These are phyloP conservation scores for Alternaria tenuissima DNA, from an alignment of 2,329 filamentous ascomycete species.

Conservation along the genomic window DNA sequence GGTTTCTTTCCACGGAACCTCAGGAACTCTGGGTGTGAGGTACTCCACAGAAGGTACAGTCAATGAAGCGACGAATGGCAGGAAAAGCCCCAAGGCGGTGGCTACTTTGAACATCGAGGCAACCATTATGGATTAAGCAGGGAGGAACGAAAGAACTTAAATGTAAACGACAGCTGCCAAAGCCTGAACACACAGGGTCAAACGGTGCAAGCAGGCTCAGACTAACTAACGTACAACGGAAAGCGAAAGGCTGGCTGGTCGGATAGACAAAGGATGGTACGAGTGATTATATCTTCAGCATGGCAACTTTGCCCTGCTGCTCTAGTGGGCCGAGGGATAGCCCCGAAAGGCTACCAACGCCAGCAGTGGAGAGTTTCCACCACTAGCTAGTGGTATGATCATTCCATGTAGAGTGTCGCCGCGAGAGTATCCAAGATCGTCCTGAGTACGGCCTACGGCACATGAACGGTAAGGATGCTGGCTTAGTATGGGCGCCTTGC, in stretches of 20 bases:
- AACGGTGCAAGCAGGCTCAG: slow-evolving; percentile 7
- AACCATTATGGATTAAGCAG: slow-evolving; percentile 19
- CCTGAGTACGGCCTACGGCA: slow-evolving; percentile 26
- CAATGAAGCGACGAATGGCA: slow-evolving; percentile 26
- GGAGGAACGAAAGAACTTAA: slow-evolving; percentile 16
- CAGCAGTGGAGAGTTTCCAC: slow-evolving; percentile 31
- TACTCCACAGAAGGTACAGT: slow-evolving; percentile 21
- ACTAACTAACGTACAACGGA: slow-evolving; percentile 15
- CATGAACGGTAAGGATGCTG: slow-evolving; percentile 18
- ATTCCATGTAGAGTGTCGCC: slow-evolving; percentile 19
- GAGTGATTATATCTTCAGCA: slow-evolving; percentile 25
- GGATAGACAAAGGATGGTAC: slow-evolving; percentile 25
- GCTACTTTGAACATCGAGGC: slow-evolving; percentile 6
- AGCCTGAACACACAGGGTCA: slow-evolving; percentile 4
- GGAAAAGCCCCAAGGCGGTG: slow-evolving; percentile 25
- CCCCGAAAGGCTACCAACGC: slow-evolving; percentile 16
- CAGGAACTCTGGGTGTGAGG: slow-evolving; percentile 18
- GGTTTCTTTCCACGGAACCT: slow-evolving; percentile 34
- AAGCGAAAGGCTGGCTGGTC: slow-evolving; percentile 17
- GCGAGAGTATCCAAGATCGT: slow-evolving; percentile 24
- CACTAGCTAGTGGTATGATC: slow-evolving; percentile 24
- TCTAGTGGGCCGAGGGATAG: slow-evolving; percentile 21
- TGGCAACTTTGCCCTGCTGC: slow-evolving; percentile 19
- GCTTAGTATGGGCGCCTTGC: slow-evolving; percentile 17
- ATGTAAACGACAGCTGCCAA: slow-evolving; percentile 7